phyloP scores from a whole-genome alignment of 2,329 filamentous ascomycete species.

The Alternaria sp. region DNA sequence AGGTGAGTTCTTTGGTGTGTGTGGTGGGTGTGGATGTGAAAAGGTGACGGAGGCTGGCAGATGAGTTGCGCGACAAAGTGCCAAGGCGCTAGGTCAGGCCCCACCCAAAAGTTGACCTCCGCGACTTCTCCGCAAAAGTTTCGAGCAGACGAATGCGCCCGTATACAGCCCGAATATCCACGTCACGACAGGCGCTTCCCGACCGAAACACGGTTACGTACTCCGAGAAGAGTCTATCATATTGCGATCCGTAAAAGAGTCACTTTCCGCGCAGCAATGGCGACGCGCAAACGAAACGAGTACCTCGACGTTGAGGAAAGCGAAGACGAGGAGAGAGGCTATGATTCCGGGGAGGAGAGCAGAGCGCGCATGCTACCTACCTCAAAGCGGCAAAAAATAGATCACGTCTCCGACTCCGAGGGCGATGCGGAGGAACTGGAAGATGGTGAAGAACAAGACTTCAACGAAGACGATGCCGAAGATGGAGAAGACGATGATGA shows the following conservation, averaged over 20 bases:
- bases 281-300: constrained; percentile 72
- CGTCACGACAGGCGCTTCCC: neutral
- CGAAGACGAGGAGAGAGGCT: constrained; percentile 57
- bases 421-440: constrained; percentile 23
- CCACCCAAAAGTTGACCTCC: constrained; percentile 35
- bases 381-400: constrained; percentile 69
- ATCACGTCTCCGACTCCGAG: constrained; percentile 47
- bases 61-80: constrained; percentile 11
- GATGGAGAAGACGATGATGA: constrained; percentile 32
- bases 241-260: neutral
- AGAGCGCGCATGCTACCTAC: constrained; percentile 64
- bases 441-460: constrained; percentile 29
- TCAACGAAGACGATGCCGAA: constrained; percentile 28
- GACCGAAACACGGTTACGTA: neutral
- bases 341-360: constrained; percentile 72
- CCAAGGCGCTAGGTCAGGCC: constrained; percentile 6
- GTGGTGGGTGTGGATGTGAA: neutral
- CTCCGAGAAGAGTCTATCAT: neutral
- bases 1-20: neutral
- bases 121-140: constrained; percentile 35
- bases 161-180: neutral
- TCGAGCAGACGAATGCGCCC: constrained; percentile 12
- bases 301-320: constrained; percentile 65
- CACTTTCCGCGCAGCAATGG: constrained; percentile 55
- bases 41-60: constrained; percentile 8